These are phyloP conservation scores for Corymbia calophylla DNA, from an alignment of 441 rosid genomes.

Conservation along the genomic window DNA sequence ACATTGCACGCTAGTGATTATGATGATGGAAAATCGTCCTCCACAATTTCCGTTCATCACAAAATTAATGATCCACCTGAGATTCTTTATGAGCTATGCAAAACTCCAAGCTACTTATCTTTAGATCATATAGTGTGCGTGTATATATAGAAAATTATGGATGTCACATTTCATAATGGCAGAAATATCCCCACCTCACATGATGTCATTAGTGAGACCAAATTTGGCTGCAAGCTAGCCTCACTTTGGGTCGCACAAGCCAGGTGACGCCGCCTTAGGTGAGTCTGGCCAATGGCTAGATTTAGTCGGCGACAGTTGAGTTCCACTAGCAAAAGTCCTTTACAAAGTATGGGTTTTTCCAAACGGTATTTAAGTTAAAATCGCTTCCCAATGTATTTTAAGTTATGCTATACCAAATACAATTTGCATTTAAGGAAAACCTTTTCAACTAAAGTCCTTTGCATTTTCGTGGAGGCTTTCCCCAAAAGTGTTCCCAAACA, in stretches of 20 bases:
- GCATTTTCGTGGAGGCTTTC: too few relatives aligned
- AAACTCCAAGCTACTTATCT: too few relatives aligned
- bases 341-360: too few relatives aligned
- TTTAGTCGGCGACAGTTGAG: rapidly evolving
- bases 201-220: background rate
- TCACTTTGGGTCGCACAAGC: rapidly evolving
- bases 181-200: background rate
- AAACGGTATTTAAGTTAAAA: background rate
- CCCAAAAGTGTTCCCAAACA: background rate
- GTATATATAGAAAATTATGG: too few relatives aligned
- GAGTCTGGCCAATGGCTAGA: background rate
- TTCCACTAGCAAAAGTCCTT: rapidly evolving
- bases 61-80: too few relatives aligned
- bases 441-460: background rate
- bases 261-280: rapidly evolving
- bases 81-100: too few relatives aligned
- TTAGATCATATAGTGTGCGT: too few relatives aligned
- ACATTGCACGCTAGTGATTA: too few relatives aligned
- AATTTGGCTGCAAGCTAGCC: rapidly evolving
- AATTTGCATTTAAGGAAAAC: background rate
- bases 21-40: too few relatives aligned
- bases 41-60: too few relatives aligned
- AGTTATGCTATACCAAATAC: too few relatives aligned
- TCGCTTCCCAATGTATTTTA: background rate
- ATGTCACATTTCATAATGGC: rapidly evolving